A percentile compares a stretch with the other conserved stretches of the same genome.
These are phyloP conservation scores for Colletotrichum musicola DNA, from an alignment of 2,329 filamentous ascomycete genomes.

Conservation along the genomic window DNA sequence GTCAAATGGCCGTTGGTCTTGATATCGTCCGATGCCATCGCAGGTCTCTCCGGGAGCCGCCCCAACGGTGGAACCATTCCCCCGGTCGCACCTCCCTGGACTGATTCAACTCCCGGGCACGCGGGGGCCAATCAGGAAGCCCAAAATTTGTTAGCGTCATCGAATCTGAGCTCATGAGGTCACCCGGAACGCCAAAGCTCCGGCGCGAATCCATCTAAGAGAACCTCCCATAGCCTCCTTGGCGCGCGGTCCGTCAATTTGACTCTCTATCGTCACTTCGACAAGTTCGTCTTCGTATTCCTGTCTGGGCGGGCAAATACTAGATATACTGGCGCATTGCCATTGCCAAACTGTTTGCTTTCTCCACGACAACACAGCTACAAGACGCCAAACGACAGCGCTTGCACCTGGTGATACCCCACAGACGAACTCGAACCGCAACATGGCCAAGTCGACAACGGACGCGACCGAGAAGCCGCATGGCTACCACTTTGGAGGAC, in stretches of 20 bases:
- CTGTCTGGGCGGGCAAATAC: not conserved
- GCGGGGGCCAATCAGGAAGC: conserved; percentile 19
- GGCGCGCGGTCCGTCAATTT: not conserved
- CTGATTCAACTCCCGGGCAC: not conserved
- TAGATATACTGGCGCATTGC: conserved; percentile 1
- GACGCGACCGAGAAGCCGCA: conserved; percentile 48
- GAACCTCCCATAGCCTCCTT: conserved; percentile 1
- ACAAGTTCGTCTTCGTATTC: not conserved
- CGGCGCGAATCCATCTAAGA: conserved; percentile 29
- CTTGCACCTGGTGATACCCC: not conserved
- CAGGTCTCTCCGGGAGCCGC: conserved; percentile 15
- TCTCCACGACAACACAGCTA: too few relatives aligned
- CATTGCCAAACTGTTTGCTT: not conserved
- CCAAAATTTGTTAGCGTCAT: conserved; percentile 28
- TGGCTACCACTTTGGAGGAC: conserved; percentile 66
- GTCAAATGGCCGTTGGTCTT: not conserved
- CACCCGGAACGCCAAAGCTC: conserved; percentile 44
- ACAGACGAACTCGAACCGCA: conserved; percentile 6
- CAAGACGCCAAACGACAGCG: not conserved
- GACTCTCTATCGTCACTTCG: not conserved
- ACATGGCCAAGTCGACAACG: conserved; percentile 51
- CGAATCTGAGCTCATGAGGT: conserved; percentile 42
- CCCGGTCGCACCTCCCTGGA: conserved; percentile 9
- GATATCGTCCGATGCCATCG: conserved; percentile 17
- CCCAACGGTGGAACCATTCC: conserved; percentile 36